Conservation (phyloP, 1,284 basidiomycete genomes). For the Anthracocystis setariae region DNA sequence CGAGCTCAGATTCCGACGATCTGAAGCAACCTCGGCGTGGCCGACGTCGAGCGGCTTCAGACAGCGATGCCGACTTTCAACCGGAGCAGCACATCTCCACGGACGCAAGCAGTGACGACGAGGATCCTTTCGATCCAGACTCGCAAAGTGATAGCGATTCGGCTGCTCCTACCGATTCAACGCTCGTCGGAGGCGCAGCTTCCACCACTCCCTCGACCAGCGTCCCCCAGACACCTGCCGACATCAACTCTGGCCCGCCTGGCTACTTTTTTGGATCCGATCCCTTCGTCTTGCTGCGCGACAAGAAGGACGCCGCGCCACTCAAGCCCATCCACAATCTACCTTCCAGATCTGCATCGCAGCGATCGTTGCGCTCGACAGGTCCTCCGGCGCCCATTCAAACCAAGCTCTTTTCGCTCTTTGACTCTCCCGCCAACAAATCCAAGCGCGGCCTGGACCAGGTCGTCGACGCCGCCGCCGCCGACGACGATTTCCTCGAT, state of each 20-base stretch:
- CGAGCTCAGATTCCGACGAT: slow-evolving; percentile 8
- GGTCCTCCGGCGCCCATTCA: slow-evolving; percentile 2
- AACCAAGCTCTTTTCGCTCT: slow-evolving; percentile 33
- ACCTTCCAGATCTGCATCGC: slow-evolving; percentile 14
- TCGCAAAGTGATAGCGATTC: slow-evolving; percentile 12
- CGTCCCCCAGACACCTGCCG: slow-evolving; percentile 36
- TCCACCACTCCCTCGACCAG: slow-evolving; percentile 20
- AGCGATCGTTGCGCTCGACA: slow-evolving; percentile 24
- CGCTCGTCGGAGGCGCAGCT: neutral
- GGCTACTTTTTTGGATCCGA: slow-evolving; percentile 35
- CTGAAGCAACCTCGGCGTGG: slow-evolving; percentile 4
- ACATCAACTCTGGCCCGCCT: slow-evolving; percentile 1
- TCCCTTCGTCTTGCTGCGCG: slow-evolving; percentile 30
- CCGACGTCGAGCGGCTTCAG: slow-evolving; percentile 8
- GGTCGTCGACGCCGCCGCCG: slow-evolving; percentile 10
- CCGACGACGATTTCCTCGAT: slow-evolving; percentile 34
- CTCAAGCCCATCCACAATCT: slow-evolving; percentile 19
- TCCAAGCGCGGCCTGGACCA: slow-evolving; percentile 8
- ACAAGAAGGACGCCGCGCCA: neutral
- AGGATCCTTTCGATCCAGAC: slow-evolving; percentile 1
- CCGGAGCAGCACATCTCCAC: slow-evolving; percentile 18
- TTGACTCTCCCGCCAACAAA: slow-evolving; percentile 13
- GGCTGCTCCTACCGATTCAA: neutral
- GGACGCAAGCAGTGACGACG: slow-evolving; percentile 21
- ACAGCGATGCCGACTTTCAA: slow-evolving; percentile 32